Evolutionary conservation across 2,329 filamentous ascomycete genomes (phyloP), one percentile per base, ranked within the genome.

Genomic region (Xylariaceae sp.): DNA sequence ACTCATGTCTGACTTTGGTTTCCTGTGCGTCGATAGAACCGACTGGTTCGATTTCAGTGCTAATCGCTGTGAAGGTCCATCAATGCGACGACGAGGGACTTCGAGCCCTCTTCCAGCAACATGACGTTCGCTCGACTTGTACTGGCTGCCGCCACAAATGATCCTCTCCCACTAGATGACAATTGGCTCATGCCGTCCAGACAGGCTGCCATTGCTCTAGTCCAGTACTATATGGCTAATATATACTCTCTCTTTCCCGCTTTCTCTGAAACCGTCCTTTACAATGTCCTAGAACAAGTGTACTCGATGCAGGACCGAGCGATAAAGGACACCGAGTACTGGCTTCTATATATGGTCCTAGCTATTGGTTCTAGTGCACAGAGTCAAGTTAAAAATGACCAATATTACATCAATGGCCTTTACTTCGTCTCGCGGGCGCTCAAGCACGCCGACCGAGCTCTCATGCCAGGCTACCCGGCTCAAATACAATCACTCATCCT

Each of bases 121-220:
- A 95, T 96, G 82, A 96, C 92, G 0, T 97, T 97, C 78, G 91
- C 92, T 21, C 87, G 91, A 29, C 81, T 97, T 16, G 88, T 97
- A 20, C 76, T 96, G 23, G 90, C 90, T n/a, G 89, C 93, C 5
- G 86, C 90, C 30, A 84, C 84, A 8, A 90, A 91, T 62, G 86
- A 92, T 65, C 77, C 82, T 6, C 74, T 95, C 18, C 89, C 89
- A 4, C 79, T 82, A 39, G 80, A 81, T 3, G 73, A 79, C 26
- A 81, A 84, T 55, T 77, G 80, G 45, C 74, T 72, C n/a, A 74
- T 96, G n/a, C 92, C 92, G 16, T 77, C 87, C 3, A 83, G 88
- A 58, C 83, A 89, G 62, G 79, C 81, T 21, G 86, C 89, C 2
- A 83, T 85, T 7, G 76, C 81, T 3, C 79, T 94, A 16, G 80